Evolutionary conservation across 371 early-diverging fungal species (phyloP).

Genomic region (Actinomortierella ambigua): DNA sequence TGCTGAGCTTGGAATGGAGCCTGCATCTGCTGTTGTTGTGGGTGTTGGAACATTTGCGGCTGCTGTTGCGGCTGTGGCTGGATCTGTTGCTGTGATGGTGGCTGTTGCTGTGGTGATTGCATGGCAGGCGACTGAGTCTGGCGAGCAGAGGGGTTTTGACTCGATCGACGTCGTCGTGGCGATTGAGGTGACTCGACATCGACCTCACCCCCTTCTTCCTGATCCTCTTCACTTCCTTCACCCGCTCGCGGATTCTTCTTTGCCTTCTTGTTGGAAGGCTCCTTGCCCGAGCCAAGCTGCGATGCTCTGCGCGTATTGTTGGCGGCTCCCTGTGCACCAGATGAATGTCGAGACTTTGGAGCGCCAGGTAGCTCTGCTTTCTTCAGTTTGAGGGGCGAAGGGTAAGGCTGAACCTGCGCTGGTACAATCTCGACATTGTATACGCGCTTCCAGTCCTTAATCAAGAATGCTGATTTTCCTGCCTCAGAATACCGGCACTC

Average conservation of each 20-base stretch:
- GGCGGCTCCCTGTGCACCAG: too few relatives aligned
- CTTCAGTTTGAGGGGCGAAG: slow-evolving; percentile 30
- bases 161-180: slow-evolving; percentile 27
- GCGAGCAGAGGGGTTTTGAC: too few relatives aligned
- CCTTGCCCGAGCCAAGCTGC: too few relatives aligned
- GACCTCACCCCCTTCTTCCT: slow-evolving; percentile 25
- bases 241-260: slow-evolving; percentile 15
- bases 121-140: slow-evolving; percentile 6
- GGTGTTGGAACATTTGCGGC: background rate
- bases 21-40: slow-evolving; percentile 10
- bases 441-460: slow-evolving; percentile 48
- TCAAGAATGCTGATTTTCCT: slow-evolving; percentile 39
- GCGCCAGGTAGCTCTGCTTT: slow-evolving; percentile 3
- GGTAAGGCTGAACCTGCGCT: slow-evolving; percentile 28
- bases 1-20: slow-evolving; percentile 6
- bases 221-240: slow-evolving; percentile 17
- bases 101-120: slow-evolving; percentile 21
- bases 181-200: slow-evolving; percentile 17
- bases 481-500: slow-evolving; percentile 50
- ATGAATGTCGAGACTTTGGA: too few relatives aligned
- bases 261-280: slow-evolving; percentile 8
- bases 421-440: slow-evolving; percentile 36
- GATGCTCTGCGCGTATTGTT: too few relatives aligned
- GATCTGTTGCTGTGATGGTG: slow-evolving; percentile 4
- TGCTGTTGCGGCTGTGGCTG: slow-evolving; percentile 10